Conservation (phyloP, 2,329 filamentous ascomycete species). For the Monosporascus sp. region DNA sequence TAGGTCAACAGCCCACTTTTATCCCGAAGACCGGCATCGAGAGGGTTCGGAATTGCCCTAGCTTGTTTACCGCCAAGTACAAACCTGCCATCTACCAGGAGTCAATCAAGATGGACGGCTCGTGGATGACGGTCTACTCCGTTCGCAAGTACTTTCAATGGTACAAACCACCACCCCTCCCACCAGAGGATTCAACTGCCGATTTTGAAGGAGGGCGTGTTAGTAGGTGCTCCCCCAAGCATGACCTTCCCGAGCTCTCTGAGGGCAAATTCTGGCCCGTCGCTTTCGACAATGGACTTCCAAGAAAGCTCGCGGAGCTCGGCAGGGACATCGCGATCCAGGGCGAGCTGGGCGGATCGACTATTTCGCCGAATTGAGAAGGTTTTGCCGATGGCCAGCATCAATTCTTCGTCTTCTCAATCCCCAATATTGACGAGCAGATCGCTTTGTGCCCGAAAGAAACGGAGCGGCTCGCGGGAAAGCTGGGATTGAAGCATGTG, state of each 20-base stretch:
- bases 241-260: conserved; percentile 13
- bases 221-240: conserved; percentile 22
- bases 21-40: conserved; percentile 19
- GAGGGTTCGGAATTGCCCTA: conserved; percentile 21
- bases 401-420: conserved; percentile 20
- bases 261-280: conserved; percentile 19
- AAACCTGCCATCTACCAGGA: neutral
- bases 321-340: conserved; percentile 20
- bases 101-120: conserved; percentile 9
- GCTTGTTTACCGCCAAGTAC: conserved; percentile 22
- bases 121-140: conserved; percentile 9
- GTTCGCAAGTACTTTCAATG: conserved; percentile 1
- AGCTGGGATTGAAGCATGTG: conserved; percentile 15
- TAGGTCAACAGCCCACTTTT: conserved; percentile 12
- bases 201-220: conserved; percentile 17
- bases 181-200: neutral
- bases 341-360: conserved; percentile 25
- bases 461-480: conserved; percentile 5
- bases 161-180: neutral
- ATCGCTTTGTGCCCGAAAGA: conserved; percentile 7
- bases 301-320: conserved; percentile 12
- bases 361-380: conserved; percentile 21
- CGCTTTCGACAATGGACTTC: conserved; percentile 14
- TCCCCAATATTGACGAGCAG: conserved; percentile 20
- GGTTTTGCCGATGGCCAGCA: conserved; percentile 12